A percentile compares a stretch with the other conserved stretches of the same genome.
phyloP scores from a whole-genome alignment of 2,329 filamentous ascomycete species.

The Stemphylium lycopersici region DNA sequence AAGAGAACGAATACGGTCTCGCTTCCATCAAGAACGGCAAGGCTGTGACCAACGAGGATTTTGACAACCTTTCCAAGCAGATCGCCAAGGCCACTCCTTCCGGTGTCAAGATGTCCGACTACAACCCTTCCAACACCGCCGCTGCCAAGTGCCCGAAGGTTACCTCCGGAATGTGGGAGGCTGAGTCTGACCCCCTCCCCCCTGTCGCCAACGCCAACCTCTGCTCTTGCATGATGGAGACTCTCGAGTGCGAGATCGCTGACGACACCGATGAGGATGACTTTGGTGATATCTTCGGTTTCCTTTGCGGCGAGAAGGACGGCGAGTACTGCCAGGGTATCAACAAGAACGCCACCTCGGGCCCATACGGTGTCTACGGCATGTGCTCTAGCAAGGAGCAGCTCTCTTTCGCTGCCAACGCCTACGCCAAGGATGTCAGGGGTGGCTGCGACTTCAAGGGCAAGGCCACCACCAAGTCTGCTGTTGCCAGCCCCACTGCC shows the following conservation, averaged over 20 bases:
- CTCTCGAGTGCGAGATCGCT: slow-evolving; percentile 72
- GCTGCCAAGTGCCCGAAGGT: slow-evolving; percentile 73
- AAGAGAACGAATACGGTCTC: slow-evolving; percentile 86
- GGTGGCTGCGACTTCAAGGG: slow-evolving; percentile 75
- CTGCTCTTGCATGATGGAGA: slow-evolving; percentile 84
- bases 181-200: slow-evolving; percentile 71
- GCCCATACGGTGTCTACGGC: slow-evolving; percentile 76
- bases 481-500: slow-evolving; percentile 53
- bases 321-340: slow-evolving; percentile 70
- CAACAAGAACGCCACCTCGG: slow-evolving; percentile 67
- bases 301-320: slow-evolving; percentile 67
- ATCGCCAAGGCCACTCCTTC: slow-evolving; percentile 71
- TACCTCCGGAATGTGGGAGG: slow-evolving; percentile 67
- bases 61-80: slow-evolving; percentile 68
- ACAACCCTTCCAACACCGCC: slow-evolving; percentile 75
- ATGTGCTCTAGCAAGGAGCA: slow-evolving; percentile 76
- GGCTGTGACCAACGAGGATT: slow-evolving; percentile 66
- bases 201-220: slow-evolving; percentile 79
- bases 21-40: slow-evolving; percentile 63
- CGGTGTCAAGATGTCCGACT: slow-evolving; percentile 68
- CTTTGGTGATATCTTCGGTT: slow-evolving; percentile 73
- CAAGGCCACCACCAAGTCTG: slow-evolving; percentile 63
- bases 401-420: slow-evolving; percentile 75
- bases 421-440: slow-evolving; percentile 61
- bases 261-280: slow-evolving; percentile 61